These are phyloP conservation scores for Aureobasidium sp. DNA, from an alignment of 2,329 filamentous ascomycete species.

Conservation along the genomic window DNA sequence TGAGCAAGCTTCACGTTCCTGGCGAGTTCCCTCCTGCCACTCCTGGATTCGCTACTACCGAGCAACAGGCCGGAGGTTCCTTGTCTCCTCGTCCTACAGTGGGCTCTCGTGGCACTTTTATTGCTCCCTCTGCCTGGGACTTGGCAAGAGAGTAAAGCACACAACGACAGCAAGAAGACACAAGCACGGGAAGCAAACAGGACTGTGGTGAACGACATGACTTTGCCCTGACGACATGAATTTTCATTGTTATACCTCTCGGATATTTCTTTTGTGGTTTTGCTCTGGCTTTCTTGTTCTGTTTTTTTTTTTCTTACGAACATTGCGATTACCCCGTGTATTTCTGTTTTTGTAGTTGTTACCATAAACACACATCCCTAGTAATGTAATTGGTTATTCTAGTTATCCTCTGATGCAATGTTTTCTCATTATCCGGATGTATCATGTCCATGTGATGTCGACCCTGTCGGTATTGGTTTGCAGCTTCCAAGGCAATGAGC, in stretches of 20 bases:
- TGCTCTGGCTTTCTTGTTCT: neutral
- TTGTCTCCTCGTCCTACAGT: neutral
- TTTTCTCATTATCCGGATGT: no score
- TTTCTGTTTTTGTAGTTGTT: neutral
- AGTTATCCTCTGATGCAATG: neutral
- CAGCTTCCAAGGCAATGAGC: no score
- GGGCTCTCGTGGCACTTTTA: neutral
- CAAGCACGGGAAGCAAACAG: neutral
- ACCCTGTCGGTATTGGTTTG: no score
- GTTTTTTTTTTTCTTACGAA: neutral
- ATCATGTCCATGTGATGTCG: no score
- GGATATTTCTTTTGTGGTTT: neutral
- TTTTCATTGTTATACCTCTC: neutral
- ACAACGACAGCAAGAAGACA: neutral
- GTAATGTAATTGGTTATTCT: neutral
- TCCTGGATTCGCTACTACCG: neutral
- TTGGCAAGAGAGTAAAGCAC: neutral
- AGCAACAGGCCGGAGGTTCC: neutral
- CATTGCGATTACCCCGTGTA: conserved; percentile 3
- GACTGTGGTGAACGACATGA: neutral
- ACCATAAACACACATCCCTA: neutral
- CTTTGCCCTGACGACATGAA: neutral
- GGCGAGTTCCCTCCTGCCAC: conserved; percentile 45
- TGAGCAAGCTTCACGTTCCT: conserved; percentile 62
- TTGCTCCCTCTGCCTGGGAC: conserved; percentile 7